Evolutionary conservation across 768 basidiomycete genomes (phyloP).

Genomic region (Termitomyces sp.): DNA sequence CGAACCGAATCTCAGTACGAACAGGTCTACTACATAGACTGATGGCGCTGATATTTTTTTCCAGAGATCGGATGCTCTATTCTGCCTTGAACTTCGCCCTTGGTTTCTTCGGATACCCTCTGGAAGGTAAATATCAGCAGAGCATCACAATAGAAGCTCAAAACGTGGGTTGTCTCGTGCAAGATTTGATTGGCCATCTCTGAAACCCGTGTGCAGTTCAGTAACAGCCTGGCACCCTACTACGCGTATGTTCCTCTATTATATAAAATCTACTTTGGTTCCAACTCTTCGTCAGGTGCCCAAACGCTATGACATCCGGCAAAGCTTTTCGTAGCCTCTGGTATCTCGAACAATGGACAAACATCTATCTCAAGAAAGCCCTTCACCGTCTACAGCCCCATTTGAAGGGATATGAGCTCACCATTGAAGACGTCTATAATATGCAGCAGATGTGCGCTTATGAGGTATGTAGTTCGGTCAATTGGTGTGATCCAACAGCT

Average conservation of each 20-base stretch:
- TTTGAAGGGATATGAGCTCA: too few species aligned
- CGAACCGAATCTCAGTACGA: too few species aligned
- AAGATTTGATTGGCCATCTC: conserved; percentile 19
- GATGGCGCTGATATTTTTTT: neutral
- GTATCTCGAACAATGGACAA: too few species aligned
- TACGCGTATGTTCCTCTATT: conserved; percentile 45
- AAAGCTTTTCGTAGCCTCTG: conserved; percentile 36
- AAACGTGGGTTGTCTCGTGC: conserved; percentile 35
- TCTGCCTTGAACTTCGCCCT: too few species aligned
- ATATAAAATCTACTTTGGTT: neutral
- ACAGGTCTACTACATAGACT: too few species aligned
- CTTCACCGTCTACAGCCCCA: conserved; percentile 53
- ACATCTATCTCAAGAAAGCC: conserved; percentile 71
- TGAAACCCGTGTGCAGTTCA: neutral
- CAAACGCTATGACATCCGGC: conserved; percentile 47
- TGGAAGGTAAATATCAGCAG: too few species aligned
- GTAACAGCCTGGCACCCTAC: conserved; percentile 84
- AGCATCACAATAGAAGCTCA: too few species aligned
- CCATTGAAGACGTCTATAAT: too few species aligned
- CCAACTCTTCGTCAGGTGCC: conserved; percentile 40
- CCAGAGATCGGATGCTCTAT: conserved; percentile 66
- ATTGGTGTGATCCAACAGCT: neutral
- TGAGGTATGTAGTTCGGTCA: conserved; percentile 30
- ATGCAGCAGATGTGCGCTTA: conserved; percentile 91
- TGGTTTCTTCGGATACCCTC: too few species aligned